Evolutionary conservation across 2,329 filamentous ascomycete genomes (phyloP), one percentile per base, ranked within the genome.

Genomic region (Scedosporium aurantiacum): DNA sequence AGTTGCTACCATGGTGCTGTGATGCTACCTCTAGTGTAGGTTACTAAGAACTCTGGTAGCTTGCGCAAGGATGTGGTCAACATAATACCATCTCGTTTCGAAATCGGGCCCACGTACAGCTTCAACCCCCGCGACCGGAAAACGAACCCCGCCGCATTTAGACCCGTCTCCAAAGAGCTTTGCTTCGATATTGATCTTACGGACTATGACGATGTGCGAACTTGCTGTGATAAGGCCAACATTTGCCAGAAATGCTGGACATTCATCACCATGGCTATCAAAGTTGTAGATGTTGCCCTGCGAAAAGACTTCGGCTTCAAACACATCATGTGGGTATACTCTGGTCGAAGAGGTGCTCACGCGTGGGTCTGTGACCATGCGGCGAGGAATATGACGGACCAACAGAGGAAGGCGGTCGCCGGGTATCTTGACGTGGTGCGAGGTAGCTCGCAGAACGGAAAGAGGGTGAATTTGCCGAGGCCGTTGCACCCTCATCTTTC

Each of bases 171-270:
- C 61, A 99, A 99, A 73, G 94, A 99, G 73, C 78, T 99, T 45
- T 96, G 96, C 68, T 97, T 99, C 74, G 94, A 99, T 87, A 97
- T 99, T 69, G 94, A 99, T 82, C 83, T 99, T 83, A 97, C 94
- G 61, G 94, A 97, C 76, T 99, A 99, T 75, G 94, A 99, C 72
- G 91, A 96, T 66, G 90, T 99, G 65, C 87, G 94, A 67, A 97
- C 92, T 28, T 99, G 94, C 76, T 99, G 94, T 72, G 86, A 87
- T 68, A 92, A 93, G 71, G 91, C 93, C 7, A 95, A 90, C 67
- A 97, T 99, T 66, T 99, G 94, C 73, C 81, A 80, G 66, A 94
- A 92, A 72, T 99, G 94, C 76, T 99, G 94, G 94, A 82, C 88
- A 58, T 99, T 97, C 73, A 95, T 96, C 68, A 96, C 90, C 25